phyloP scores from a whole-genome alignment of 2,329 filamentous ascomycete species.

The Monosporascus sp. region DNA sequence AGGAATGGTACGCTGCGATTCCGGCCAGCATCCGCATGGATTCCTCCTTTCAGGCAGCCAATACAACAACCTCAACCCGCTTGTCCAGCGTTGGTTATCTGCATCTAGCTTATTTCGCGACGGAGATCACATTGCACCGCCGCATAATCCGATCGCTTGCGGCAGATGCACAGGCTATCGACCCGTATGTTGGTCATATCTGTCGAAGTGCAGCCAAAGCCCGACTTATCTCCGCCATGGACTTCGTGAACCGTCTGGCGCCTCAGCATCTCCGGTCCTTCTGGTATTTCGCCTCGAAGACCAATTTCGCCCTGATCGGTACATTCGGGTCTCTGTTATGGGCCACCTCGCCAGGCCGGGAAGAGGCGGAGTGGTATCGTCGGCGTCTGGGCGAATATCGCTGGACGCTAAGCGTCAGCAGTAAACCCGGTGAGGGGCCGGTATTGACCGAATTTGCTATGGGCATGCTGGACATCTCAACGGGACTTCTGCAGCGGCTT shows the following conservation, averaged over 20 bases:
- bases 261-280: conserved; percentile 83
- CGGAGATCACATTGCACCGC: conserved; percentile 87
- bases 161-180: conserved; percentile 41
- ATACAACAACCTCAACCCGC: conserved; percentile 33
- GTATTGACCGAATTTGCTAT: conserved; percentile 66
- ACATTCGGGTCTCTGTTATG: conserved; percentile 88
- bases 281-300: conserved; percentile 85
- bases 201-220: conserved; percentile 92
- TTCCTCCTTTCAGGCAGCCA: conserved; percentile 39
- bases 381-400: conserved; percentile 81
- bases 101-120: conserved; percentile 88
- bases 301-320: conserved; percentile 90
- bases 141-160: conserved; percentile 80
- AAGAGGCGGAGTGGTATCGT: conserved; percentile 91
- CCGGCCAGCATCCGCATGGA: conserved; percentile 63
- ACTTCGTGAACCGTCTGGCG: conserved; percentile 89
- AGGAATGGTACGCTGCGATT: conserved; percentile 74
- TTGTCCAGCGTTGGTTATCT: conserved; percentile 67
- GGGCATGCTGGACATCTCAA: conserved; percentile 69
- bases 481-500: conserved; percentile 61
- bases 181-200: conserved; percentile 83
- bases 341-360: conserved; percentile 78
- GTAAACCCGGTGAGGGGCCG: conserved; percentile 58
- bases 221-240: conserved; percentile 90
- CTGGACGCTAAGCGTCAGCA: conserved; percentile 87